Evolutionary conservation across 345 rosid species (phyloP).

Genomic region (Hirschfeldia incana): DNA sequence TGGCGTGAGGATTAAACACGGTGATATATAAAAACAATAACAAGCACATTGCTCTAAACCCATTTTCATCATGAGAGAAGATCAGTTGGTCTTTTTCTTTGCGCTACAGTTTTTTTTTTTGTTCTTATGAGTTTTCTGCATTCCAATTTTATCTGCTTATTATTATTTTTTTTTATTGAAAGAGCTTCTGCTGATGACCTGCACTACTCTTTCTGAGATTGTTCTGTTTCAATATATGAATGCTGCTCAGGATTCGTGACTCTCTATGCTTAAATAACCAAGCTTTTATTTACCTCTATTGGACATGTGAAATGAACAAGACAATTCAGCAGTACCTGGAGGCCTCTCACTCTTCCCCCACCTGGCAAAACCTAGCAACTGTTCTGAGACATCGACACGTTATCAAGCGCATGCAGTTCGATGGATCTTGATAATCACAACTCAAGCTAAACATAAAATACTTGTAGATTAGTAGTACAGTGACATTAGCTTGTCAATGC

Average conservation of each 20-base stretch:
- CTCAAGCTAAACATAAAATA: neutral
- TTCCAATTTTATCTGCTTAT: neutral
- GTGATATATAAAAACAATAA: conserved; percentile 6
- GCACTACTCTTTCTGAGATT: neutral
- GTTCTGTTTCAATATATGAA: neutral
- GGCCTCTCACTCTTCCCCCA: too few relatives aligned
- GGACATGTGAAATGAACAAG: conserved; percentile 1
- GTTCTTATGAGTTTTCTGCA: neutral
- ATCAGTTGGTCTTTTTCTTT: conserved; percentile 23
- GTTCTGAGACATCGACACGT: neutral
- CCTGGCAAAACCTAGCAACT: neutral
- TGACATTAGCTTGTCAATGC: conserved; percentile 3
- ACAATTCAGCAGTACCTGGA: neutral
- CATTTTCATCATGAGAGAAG: conserved; percentile 30
- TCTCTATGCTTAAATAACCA: conserved; percentile 4
- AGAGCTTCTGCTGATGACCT: neutral
- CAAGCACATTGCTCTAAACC: neutral
- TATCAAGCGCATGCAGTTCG: neutral
- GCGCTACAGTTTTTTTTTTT: conserved; percentile 17
- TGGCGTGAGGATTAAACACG: conserved; percentile 37
- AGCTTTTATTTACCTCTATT: neutral
- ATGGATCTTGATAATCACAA: neutral
- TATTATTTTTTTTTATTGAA: too few relatives aligned
- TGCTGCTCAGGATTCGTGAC: conserved; percentile 4
- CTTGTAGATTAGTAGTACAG: neutral